Base-by-base conservation (phyloP, 306 rosid genomes). In the Citrullus colocynthis region DNA sequence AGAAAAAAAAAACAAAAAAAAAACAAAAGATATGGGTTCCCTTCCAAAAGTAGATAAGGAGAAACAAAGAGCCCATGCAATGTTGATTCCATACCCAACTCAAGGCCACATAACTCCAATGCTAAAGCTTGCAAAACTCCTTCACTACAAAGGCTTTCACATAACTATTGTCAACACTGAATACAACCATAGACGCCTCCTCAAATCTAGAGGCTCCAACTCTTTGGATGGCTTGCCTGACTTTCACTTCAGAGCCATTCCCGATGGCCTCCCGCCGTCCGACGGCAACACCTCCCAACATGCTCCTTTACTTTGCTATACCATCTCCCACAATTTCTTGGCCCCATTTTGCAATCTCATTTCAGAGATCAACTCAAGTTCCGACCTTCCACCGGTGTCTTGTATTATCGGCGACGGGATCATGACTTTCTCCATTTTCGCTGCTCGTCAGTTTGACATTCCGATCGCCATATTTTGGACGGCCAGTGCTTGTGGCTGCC, bases 21-120 rank as follows among this genome's bases (percentile, higher is more conserved):
- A 41, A 9, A 9, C 1, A 2, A 42, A 7, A 39, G 9, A 6
- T 9, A 42, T 42, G 48, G 2, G 12, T 9, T 42, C 48, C 8
- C 1, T 42, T 42, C 0, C 10, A 7, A 42, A 7, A 9, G 48
- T 42, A 42, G 36, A 32, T 32, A 3, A 32, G 36, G 48, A 42
- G 9, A 42, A 42, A 7, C 10, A 45, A 61, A 81, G 78, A 21
- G 79, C 76, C 5, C 81, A 78, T 82, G 85, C 79, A 6, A 56
- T 78, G 17, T 5, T 49, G 24, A 30, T 36, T 24, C 85, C 85
- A 15, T 49, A 28, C 4, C 84, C 84, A 24, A 69, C 36, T n/a
- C 85, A 78, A 64, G 82, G 85, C 71, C 85, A 82, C 54, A n/a
- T 73, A n/a, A 82, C 20, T 44, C 79, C 82, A 1, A 41, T 78